Evolutionary conservation across 1,284 basidiomycete species (phyloP).

Genomic region (Apiotrichum domesticum): DNA sequence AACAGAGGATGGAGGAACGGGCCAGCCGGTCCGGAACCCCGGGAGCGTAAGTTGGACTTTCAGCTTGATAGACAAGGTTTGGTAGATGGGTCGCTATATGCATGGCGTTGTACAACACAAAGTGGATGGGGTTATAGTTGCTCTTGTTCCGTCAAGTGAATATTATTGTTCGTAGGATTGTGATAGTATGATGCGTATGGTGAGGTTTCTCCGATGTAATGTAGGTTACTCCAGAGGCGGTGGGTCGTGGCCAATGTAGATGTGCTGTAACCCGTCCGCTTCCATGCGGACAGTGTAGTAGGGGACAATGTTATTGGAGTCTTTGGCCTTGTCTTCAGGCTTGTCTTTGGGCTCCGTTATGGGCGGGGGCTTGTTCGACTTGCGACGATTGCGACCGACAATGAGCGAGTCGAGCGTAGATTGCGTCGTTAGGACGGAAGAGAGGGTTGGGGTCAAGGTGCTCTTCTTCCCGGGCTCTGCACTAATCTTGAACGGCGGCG

Average conservation of each 20-base stretch:
- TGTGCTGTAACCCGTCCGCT: slow-evolving; percentile 6
- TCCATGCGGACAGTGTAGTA: neutral
- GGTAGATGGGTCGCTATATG: neutral
- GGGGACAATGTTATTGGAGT: neutral
- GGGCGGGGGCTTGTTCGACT: neutral
- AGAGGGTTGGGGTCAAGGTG: too few species aligned
- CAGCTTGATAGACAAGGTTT: neutral
- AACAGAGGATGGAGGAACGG: slow-evolving; percentile 82
- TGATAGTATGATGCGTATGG: neutral
- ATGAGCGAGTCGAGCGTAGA: slow-evolving; percentile 5
- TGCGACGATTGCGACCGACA: neutral
- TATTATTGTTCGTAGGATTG: too few species aligned
- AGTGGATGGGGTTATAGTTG: neutral
- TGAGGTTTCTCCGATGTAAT: neutral
- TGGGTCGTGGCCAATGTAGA: neutral
- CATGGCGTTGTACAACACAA: neutral
- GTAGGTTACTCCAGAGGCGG: too few species aligned
- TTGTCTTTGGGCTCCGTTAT: neutral
- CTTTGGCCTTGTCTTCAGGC: neutral
- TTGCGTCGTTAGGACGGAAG: neutral
- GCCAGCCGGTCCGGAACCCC: slow-evolving; percentile 56
- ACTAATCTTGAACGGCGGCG: too few species aligned
- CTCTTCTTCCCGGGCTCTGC: too few species aligned
- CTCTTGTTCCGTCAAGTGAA: neutral
- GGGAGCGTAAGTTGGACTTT: neutral